Evolutionary conservation across 257 asterid genomes (phyloP).

Genomic region (Fraxinus americana): DNA sequence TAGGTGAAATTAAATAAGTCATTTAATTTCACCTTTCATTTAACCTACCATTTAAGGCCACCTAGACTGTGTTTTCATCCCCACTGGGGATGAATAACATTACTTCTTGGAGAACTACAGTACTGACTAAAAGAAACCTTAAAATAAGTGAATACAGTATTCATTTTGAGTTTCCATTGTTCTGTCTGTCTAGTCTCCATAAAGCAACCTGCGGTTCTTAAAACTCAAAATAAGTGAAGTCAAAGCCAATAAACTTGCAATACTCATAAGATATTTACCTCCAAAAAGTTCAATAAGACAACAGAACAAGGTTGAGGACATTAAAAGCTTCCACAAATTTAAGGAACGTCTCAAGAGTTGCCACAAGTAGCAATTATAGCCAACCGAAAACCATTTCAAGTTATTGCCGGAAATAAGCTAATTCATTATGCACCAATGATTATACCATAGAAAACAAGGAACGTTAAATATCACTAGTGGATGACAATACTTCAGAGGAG

Average conservation of each 20-base stretch:
- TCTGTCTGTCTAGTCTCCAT: background rate
- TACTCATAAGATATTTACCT: background rate
- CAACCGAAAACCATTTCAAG: background rate
- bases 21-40: too few species aligned
- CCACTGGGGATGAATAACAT: too few species aligned
- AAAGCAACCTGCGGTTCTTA: background rate
- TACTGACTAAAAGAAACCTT: too few species aligned
- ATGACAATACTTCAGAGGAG: background rate
- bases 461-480: background rate
- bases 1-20: too few species aligned
- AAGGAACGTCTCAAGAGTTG: background rate
- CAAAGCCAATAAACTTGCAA: background rate
- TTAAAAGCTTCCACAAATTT: background rate
- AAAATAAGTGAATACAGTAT: too few species aligned
- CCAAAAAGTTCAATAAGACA: background rate
- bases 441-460: constrained; percentile 6
- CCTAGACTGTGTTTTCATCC: too few species aligned
- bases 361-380: constrained; percentile 9
- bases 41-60: too few species aligned
- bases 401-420: constrained; percentile 9
- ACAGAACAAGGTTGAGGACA: background rate
- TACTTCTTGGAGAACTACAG: too few species aligned
- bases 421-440: constrained; percentile 11
- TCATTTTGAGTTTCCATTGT: too few species aligned
- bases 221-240: background rate